Evolutionary conservation across 2,329 filamentous ascomycete genomes (phyloP), one percentile per base, ranked within the genome.

Genomic region (Corynespora cassiicola): DNA sequence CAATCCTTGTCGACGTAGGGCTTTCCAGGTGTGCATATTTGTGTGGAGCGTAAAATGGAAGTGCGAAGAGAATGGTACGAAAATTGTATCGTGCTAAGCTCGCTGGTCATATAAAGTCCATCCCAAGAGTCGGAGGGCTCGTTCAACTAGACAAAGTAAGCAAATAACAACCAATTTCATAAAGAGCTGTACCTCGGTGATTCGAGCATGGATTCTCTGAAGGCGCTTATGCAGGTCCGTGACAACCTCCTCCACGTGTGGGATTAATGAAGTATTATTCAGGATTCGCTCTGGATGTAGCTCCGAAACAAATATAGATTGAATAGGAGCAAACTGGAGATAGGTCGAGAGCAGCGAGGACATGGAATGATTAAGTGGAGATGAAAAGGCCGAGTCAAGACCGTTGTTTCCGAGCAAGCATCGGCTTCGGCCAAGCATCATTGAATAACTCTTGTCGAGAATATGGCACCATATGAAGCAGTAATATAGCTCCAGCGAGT

Each of bases 381-480:
- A 49, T 17, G 33, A 50, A 17, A 50, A 47, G 3, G 30, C 48
- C 24, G 36, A 35, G 19, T 50, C 50, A 2, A 55, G 25, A 7
- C 50, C 50, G 11, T 49, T 39, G 20, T 51, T 37, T 9, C 52
- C 38, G 1, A 55, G 41, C 8, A 58, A 32, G 34, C 38, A 49
- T 2, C 47, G 52, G 11, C 39, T 51, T 12, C 52, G 29, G 7
- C 50, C 52, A 11, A 50, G 50, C 47, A 51, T 56, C 47, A 58
- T 52, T 1, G 52, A 45, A 9, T 50, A 48, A 14, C 50, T 53
- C 35, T 56, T 58, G 36, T 56, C 54, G 3, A 58, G 45, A n/a
- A 58, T 42, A 21, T 56, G 51, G 17, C 47, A 50, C 54, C 52
- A 57, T 11, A 51, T 24, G 8, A 48, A 52, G 29, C 54, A 58